phyloP scores from a whole-genome alignment of 768 basidiomycete genomes.

The Melanogaster broomeanus region DNA sequence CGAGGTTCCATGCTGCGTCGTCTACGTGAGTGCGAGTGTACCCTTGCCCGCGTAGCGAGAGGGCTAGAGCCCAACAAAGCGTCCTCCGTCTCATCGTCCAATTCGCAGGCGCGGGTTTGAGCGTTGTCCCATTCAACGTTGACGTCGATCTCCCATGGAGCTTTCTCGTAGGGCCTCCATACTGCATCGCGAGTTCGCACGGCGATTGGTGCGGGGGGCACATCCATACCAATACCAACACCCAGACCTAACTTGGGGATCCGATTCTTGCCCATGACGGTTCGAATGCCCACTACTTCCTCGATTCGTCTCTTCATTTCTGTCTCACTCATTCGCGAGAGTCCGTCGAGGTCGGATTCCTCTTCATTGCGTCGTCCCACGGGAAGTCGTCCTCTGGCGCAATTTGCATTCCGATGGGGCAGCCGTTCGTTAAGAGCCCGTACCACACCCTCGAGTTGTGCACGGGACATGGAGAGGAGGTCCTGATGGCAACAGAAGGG shows the following conservation, averaged over 20 bases:
- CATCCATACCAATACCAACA: slow-evolving; percentile 17
- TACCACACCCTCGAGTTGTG: slow-evolving; percentile 55
- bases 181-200: slow-evolving; percentile 22
- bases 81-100: slow-evolving; percentile 16
- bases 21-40: slow-evolving; percentile 4
- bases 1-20: slow-evolving; percentile 2
- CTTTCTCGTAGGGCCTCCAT: slow-evolving; percentile 19
- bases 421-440: slow-evolving; percentile 55
- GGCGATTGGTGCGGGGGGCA: slow-evolving; percentile 31
- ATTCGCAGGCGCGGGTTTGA: slow-evolving; percentile 2
- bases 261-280: slow-evolving; percentile 32
- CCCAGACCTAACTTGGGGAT: slow-evolving; percentile 27
- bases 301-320: slow-evolving; percentile 60
- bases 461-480: slow-evolving; percentile 60
- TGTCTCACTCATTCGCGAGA: slow-evolving; percentile 35
- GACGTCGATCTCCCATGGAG: slow-evolving; percentile 28
- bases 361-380: slow-evolving; percentile 5
- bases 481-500: slow-evolving; percentile 81
- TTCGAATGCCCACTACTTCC: slow-evolving; percentile 56
- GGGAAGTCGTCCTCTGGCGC: slow-evolving; percentile 36
- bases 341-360: slow-evolving; percentile 1
- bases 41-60: slow-evolving; percentile 22
- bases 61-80: slow-evolving; percentile 24
- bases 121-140: slow-evolving; percentile 5
- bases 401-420: slow-evolving; percentile 53